phyloP scores from a whole-genome alignment of 2,329 filamentous ascomycete genomes.

The Aaosphaeria arxii region DNA sequence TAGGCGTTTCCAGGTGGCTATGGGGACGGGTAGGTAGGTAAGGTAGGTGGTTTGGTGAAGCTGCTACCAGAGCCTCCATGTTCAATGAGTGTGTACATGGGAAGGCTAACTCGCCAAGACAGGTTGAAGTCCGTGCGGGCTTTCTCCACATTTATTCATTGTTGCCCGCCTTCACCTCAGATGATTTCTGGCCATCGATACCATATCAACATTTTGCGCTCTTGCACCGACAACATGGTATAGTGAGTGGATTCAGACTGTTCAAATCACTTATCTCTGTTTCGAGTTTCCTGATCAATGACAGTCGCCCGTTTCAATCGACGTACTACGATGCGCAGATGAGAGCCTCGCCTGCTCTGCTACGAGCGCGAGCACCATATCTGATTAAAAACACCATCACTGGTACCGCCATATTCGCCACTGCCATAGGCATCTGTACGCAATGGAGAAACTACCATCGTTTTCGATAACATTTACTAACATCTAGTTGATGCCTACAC shows the following conservation, averaged over 20 bases:
- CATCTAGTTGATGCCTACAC: constrained; percentile 60
- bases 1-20: too few relatives aligned
- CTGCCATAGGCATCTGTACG: constrained; percentile 83
- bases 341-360: constrained; percentile 81
- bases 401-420: constrained; percentile 68
- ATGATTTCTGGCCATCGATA: too few relatives aligned
- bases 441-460: neutral
- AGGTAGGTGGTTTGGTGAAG: too few relatives aligned
- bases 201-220: too few relatives aligned
- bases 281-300: constrained; percentile 10
- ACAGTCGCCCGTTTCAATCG: constrained; percentile 53
- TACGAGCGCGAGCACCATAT: constrained; percentile 89
- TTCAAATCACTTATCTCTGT: constrained; percentile 1
- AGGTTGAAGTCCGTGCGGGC: too few relatives aligned
- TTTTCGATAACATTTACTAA: constrained; percentile 8
- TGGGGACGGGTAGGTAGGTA: neutral
- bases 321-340: constrained; percentile 92
- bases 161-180: too few relatives aligned
- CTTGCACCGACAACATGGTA: constrained; percentile 23
- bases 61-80: too few relatives aligned
- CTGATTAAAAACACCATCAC: constrained; percentile 85
- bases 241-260: constrained; percentile 22
- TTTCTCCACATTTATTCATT: too few relatives aligned
- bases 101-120: too few relatives aligned
- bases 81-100: too few relatives aligned